Conservation (phyloP, 2,329 filamentous ascomycete genomes). For the Myriosclerotinia curreyana region DNA sequence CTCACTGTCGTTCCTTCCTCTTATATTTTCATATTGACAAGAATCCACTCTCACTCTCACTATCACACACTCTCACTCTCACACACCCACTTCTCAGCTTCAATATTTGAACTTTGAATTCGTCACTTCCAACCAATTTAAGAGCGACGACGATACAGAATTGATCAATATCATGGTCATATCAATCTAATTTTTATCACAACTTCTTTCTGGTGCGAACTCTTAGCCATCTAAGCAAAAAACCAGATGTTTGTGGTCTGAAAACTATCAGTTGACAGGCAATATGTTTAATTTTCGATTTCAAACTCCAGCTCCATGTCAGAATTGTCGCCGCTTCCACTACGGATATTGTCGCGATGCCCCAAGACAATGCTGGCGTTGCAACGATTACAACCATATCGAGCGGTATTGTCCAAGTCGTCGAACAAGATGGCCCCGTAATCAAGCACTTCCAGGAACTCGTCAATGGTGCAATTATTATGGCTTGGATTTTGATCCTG, state of each 20-base stretch:
- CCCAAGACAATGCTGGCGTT: conserved; percentile 27
- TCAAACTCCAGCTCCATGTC: conserved; percentile 27
- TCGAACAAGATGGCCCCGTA: conserved; percentile 20
- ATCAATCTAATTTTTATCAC: too few species aligned
- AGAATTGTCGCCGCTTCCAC: conserved; percentile 31
- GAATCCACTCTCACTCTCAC: too few species aligned
- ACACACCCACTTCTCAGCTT: neutral
- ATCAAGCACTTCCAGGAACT: conserved; percentile 29
- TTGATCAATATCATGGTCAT: neutral
- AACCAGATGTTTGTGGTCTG: neutral
- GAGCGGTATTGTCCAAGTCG: conserved; percentile 31
- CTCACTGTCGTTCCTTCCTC: neutral
- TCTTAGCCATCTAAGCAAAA: neutral
- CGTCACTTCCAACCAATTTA: neutral
- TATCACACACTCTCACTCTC: neutral
- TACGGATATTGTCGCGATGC: conserved; percentile 27
- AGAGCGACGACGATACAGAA: too few species aligned
- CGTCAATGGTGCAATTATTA: conserved; percentile 29
- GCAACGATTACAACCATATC: conserved; percentile 28
- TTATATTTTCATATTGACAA: neutral
- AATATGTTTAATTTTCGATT: conserved; percentile 22
- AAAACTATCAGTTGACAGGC: neutral
- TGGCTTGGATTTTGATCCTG: conserved; percentile 27
- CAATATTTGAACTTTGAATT: neutral
- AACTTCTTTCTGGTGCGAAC: neutral